Evolutionary conservation across 2,329 filamentous ascomycete species (phyloP), one percentile per base, ranked within the genome.

Genomic region (Diaporthe humulicola): DNA sequence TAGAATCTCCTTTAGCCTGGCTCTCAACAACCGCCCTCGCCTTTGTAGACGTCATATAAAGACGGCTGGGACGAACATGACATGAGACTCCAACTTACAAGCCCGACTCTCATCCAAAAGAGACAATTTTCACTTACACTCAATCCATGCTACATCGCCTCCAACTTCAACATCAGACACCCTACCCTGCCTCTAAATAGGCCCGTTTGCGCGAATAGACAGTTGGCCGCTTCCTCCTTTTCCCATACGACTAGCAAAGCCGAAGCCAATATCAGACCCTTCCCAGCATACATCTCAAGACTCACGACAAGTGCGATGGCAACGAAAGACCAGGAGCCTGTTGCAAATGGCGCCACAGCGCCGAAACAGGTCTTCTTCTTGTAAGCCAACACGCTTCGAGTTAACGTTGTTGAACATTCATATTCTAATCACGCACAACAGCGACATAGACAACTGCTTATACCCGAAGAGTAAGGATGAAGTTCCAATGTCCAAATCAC

Each of bases 361-460:
- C 77, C 78, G 15, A 80, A 79, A 69, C 80, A 82, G 50, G 85
- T 87, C 64, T 82, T 87, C 48, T 87, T 87, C 78, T 87, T 87
- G 86, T 87, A 75, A 82, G 85, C 78, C 14, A 45, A 33, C 22
- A 19, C 45, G 4, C 48, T 22, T 19, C 48, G 28, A 40, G 25
- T 17, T 7, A 9, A 15, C n/a, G n/a, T 54, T 30, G n/a, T 54
- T 30, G 74, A 50, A 57, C 45, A 38, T 78, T 84, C 71, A 83
- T 72, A 50, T 7, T 28, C 90, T 92, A 83, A 69, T 33, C 64
- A 54, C 14, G 22, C 33, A 33, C n/a, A 92, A 91, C 84, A 98
- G 98, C 82, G 97, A 99, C 82, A 98, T 99, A 81, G 97, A 99
- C 88, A 99, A 99, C 82, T 99, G 97, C 85, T 90, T 98, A 73